A percentile compares a stretch with the other conserved stretches of the same genome.
Evolutionary conservation across 345 rosid species (phyloP).

Genomic region (Eucalyptus marginata): DNA sequence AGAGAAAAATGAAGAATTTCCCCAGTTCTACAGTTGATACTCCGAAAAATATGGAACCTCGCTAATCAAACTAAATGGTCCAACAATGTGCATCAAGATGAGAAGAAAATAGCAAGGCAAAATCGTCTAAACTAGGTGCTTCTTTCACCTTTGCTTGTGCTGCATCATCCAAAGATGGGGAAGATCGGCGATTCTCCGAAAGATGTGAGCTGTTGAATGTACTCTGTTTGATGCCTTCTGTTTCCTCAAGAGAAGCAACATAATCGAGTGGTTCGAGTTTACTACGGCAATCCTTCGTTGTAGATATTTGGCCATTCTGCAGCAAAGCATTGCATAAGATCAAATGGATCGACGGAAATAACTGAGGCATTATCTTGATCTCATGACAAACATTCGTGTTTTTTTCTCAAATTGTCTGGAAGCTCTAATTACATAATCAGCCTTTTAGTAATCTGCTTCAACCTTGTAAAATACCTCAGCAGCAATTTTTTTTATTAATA

Average conservation of each 20-base stretch:
- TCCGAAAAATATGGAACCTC: not conserved
- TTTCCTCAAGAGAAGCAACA: not conserved
- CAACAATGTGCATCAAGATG: too few relatives aligned
- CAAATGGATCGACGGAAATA: not conserved
- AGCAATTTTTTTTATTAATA: not conserved
- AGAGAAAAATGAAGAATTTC: not conserved
- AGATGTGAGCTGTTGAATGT: too few relatives aligned
- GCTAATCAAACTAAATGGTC: not conserved
- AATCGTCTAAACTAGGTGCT: too few relatives aligned
- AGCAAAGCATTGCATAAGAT: not conserved
- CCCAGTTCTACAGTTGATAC: not conserved
- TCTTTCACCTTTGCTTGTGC: too few relatives aligned
- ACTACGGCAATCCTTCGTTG: accelerated
- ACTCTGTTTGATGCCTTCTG: not conserved
- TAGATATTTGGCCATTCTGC: not conserved
- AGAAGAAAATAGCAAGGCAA: too few relatives aligned
- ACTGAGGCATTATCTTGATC: not conserved
- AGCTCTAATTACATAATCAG: not conserved
- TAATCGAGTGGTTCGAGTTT: not conserved
- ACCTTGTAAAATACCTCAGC: not conserved
- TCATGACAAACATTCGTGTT: not conserved
- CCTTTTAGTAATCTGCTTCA: not conserved
- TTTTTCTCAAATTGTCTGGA: not conserved
- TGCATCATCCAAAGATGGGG: too few relatives aligned
- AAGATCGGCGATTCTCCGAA: too few relatives aligned